These are phyloP conservation scores for Zoysia japonica DNA, from an alignment of 176 grass and related monocot species.

Conservation along the genomic window DNA sequence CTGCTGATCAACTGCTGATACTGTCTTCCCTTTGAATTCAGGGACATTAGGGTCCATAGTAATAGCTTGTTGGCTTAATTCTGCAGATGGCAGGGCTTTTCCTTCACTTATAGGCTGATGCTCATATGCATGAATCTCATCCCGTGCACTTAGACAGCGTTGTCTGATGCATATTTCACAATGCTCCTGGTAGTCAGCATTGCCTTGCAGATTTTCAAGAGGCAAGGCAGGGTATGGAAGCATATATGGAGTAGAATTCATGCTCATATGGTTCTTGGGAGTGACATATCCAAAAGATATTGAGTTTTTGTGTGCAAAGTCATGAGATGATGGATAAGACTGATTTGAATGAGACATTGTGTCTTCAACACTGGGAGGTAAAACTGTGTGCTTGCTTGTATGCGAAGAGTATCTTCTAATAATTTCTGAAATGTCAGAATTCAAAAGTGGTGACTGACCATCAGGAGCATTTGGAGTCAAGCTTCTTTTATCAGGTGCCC, in stretches of 20 bases:
- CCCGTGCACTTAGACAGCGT: background rate
- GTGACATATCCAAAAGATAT: constrained; percentile 26
- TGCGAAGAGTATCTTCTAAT: constrained; percentile 27
- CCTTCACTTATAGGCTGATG: background rate
- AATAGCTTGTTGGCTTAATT: constrained; percentile 28
- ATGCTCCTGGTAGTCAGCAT: constrained; percentile 21
- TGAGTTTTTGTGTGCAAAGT: constrained; percentile 5
- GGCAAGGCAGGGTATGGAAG: constrained; percentile 5
- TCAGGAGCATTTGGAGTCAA: constrained; percentile 23
- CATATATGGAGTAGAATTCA: background rate
- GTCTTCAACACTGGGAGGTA: constrained; percentile 20
- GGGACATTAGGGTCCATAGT: constrained; percentile 7
- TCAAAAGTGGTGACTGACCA: background rate
- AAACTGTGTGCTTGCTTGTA: constrained; percentile 33
- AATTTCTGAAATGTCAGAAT: constrained; percentile 30
- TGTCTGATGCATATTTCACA: constrained; percentile 36
- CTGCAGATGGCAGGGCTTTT: constrained; percentile 1
- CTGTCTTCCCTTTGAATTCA: background rate
- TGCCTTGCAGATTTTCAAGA: constrained; percentile 12
- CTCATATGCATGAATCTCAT: constrained; percentile 27
- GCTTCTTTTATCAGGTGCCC: constrained; percentile 17
- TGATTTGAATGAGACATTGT: constrained; percentile 2
- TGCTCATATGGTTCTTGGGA: constrained; percentile 12
- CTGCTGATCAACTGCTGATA: constrained; percentile 18
- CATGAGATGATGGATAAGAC: background rate